These are phyloP conservation scores for Trametes cinnabarina DNA, from an alignment of 768 basidiomycete genomes.

Conservation along the genomic window DNA sequence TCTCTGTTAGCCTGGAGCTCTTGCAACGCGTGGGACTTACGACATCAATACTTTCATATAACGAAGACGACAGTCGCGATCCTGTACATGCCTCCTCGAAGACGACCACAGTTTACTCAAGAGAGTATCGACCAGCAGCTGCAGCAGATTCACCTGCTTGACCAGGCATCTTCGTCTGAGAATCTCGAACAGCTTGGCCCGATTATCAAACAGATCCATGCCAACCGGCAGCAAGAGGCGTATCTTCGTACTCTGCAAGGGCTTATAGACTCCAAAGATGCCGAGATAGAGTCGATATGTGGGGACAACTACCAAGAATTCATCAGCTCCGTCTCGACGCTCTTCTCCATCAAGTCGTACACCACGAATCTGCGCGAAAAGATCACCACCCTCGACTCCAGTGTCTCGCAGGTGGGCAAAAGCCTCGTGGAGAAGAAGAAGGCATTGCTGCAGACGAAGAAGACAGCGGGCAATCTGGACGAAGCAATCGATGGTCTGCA, in stretches of 20 bases:
- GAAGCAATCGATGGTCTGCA: conserved; percentile 96
- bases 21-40: neutral
- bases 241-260: conserved; percentile 82
- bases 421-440: conserved; percentile 93
- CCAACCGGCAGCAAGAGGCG: conserved; percentile 81
- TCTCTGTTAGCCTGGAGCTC: neutral
- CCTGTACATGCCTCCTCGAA: conserved; percentile 80
- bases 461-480: conserved; percentile 91
- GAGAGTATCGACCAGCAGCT: conserved; percentile 87
- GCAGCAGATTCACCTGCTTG: conserved; percentile 86
- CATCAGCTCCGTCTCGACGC: conserved; percentile 92
- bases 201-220: conserved; percentile 90
- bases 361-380: conserved; percentile 91
- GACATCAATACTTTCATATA: too few relatives aligned
- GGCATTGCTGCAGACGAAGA: conserved; percentile 82
- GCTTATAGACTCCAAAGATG: conserved; percentile 93
- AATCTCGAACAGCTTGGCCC: conserved; percentile 95
- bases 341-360: conserved; percentile 94
- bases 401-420: conserved; percentile 84
- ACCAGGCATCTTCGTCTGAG: conserved; percentile 85
- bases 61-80: too few relatives aligned
- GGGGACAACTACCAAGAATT: conserved; percentile 98
- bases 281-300: conserved; percentile 95
- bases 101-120: conserved; percentile 70
- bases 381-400: conserved; percentile 84